Evolutionary conservation across 768 basidiomycete genomes (phyloP).

Genomic region (Gloeopeniophorella convolvens): DNA sequence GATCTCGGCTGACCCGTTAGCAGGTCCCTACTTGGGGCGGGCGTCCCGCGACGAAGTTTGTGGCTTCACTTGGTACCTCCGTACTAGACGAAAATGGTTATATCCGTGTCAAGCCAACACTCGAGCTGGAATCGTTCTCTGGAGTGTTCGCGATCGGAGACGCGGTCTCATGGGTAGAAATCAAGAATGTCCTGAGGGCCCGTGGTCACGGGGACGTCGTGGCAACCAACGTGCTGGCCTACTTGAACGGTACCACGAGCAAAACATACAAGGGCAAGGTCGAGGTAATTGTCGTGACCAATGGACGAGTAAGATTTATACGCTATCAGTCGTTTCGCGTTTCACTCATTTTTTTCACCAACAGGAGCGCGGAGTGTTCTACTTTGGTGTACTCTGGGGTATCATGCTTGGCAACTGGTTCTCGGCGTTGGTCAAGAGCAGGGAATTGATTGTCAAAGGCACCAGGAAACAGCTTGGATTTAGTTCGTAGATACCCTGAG

Average conservation of each 20-base stretch:
- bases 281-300: not conserved
- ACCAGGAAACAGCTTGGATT: not conserved
- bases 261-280: not conserved
- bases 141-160: slow-evolving; percentile 64
- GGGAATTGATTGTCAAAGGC: not conserved
- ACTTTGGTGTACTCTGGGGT: slow-evolving; percentile 38
- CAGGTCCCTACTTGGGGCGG: slow-evolving; percentile 25
- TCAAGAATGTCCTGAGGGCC: slow-evolving; percentile 34
- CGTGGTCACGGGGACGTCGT: not conserved
- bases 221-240: not conserved
- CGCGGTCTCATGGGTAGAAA: slow-evolving; percentile 53
- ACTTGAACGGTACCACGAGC: not conserved
- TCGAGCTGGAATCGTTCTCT: slow-evolving; percentile 50
- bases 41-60: slow-evolving; percentile 44
- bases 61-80: slow-evolving; percentile 32
- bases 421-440: not conserved
- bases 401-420: slow-evolving; percentile 41
- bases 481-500: too few relatives aligned
- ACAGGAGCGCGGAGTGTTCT: slow-evolving; percentile 37
- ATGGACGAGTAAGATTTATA: not conserved
- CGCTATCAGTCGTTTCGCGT: too few relatives aligned
- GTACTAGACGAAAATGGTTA: slow-evolving; percentile 31
- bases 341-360: too few relatives aligned
- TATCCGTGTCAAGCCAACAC: slow-evolving; percentile 48
- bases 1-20: not conserved